phyloP scores from a whole-genome alignment of 2,329 filamentous ascomycete species.

The Penicillium sp. region DNA sequence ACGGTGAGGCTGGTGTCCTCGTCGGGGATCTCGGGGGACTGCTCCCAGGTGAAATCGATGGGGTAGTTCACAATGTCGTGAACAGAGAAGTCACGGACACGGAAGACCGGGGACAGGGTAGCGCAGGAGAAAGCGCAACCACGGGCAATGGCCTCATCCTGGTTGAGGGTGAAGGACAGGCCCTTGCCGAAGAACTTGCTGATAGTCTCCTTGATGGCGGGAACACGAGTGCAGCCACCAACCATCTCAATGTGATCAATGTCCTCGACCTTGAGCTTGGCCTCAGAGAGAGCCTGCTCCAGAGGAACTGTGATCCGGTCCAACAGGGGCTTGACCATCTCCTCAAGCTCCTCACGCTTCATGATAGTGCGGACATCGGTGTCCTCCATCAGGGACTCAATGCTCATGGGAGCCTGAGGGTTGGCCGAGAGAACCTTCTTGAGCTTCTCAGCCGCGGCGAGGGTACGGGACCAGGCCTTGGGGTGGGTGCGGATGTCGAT shows the following conservation, averaged over 20 bases:
- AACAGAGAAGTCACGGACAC: slow-evolving; percentile 94
- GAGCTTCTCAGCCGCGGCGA: slow-evolving; percentile 86
- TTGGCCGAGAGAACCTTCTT: slow-evolving; percentile 99
- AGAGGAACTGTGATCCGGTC: slow-evolving; percentile 66
- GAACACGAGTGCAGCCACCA: slow-evolving; percentile 90
- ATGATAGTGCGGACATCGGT: slow-evolving; percentile 83
- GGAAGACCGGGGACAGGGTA: slow-evolving; percentile 95
- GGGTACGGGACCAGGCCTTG: slow-evolving; percentile 82
- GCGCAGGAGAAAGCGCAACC: slow-evolving; percentile 97
- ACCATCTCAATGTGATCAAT: slow-evolving; percentile 92
- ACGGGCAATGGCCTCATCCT: slow-evolving; percentile 92
- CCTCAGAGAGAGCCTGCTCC: slow-evolving; percentile 89
- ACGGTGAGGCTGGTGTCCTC: slow-evolving; percentile 96
- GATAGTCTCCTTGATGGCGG: slow-evolving; percentile 83
- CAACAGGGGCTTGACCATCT: slow-evolving; percentile 79
- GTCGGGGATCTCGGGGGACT: slow-evolving; percentile 94
- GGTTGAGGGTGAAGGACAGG: slow-evolving; percentile 94
- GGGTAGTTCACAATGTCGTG: slow-evolving; percentile 98
- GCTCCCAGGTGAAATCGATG: slow-evolving; percentile 98
- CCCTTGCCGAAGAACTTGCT: slow-evolving; percentile 86
- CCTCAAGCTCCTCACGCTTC: slow-evolving; percentile 90
- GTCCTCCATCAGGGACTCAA: slow-evolving; percentile 98
- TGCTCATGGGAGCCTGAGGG: slow-evolving; percentile 84
- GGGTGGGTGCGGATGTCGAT: slow-evolving; percentile 87
- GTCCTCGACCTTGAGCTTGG: slow-evolving; percentile 83